Evolutionary conservation across 352 stramenopile species (phyloP).

Genomic region (Phytophthora macrochlamydospora): DNA sequence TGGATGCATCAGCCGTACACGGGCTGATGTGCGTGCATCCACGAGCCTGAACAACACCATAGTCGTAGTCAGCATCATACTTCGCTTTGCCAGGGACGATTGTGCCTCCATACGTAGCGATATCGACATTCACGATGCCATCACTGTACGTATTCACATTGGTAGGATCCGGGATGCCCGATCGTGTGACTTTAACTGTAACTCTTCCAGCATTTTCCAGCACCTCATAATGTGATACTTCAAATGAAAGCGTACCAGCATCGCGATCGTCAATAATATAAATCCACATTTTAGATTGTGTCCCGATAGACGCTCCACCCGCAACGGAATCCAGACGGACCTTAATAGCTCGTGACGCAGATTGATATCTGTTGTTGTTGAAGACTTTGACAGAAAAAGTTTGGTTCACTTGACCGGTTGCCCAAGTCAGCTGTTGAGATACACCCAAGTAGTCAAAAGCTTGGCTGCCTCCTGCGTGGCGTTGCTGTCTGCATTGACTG

Average conservation of each 20-base stretch:
- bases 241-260: constrained; percentile 71
- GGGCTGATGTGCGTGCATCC: constrained; percentile 71
- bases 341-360: constrained; percentile 50
- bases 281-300: constrained; percentile 54
- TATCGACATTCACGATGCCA: constrained; percentile 54
- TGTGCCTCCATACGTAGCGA: constrained; percentile 59
- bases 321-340: constrained; percentile 52
- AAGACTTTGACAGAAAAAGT: constrained; percentile 69
- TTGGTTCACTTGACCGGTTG: constrained; percentile 56
- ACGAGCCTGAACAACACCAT: constrained; percentile 47
- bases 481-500: constrained; percentile 53
- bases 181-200: constrained; percentile 54
- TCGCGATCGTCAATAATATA: constrained; percentile 82
- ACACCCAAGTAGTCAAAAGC: constrained; percentile 69
- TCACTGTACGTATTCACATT: constrained; percentile 70
- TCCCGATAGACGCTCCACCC: constrained; percentile 59
- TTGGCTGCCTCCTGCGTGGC: constrained; percentile 62
- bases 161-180: constrained; percentile 45
- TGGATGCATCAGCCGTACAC: constrained; percentile 49
- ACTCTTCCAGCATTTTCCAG: constrained; percentile 54
- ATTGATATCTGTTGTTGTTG: constrained; percentile 73
- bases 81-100: constrained; percentile 52
- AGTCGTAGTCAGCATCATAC: constrained; percentile 65
- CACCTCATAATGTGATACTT: constrained; percentile 58
- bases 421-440: constrained; percentile 59